phyloP scores from a whole-genome alignment of 306 rosid species.

The Pachyrhizus erosus region DNA sequence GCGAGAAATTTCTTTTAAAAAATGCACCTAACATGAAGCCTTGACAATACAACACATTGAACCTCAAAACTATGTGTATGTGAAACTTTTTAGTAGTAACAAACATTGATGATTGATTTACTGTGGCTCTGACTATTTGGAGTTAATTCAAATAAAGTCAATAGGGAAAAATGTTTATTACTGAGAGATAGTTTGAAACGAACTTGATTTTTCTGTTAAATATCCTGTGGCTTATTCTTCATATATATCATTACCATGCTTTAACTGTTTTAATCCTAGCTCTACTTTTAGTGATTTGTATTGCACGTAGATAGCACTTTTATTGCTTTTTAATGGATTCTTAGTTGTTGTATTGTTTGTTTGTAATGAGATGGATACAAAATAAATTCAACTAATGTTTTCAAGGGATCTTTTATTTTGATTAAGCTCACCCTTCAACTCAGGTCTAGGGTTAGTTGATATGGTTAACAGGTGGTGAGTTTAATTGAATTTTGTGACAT shows the following conservation, averaged over 20 bases:
- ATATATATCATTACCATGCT: not conserved
- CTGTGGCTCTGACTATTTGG: not conserved
- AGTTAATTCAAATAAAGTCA: not conserved
- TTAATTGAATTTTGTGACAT: not conserved
- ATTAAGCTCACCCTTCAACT: not conserved
- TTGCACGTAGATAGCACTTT: no score
- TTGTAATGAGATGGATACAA: not conserved
- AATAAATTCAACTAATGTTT: not conserved
- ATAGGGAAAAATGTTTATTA: not conserved
- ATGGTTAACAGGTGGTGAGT: not conserved
- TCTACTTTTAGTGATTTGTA: not conserved
- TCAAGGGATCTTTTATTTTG: not conserved
- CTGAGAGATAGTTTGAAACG: not conserved
- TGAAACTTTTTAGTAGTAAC: not conserved
- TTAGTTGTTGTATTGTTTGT: not conserved
- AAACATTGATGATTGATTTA: not conserved
- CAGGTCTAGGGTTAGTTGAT: not conserved
- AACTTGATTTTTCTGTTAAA: constrained; percentile 1
- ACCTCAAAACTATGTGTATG: not conserved
- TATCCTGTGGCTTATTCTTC: not conserved
- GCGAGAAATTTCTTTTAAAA: constrained; percentile 14
- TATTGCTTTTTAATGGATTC: not conserved
- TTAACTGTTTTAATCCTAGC: not conserved
- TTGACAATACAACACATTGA: not conserved
- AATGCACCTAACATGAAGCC: not conserved